Conservation (phyloP, 2,329 filamentous ascomycete genomes). For the Tolypocladium sp. region DNA sequence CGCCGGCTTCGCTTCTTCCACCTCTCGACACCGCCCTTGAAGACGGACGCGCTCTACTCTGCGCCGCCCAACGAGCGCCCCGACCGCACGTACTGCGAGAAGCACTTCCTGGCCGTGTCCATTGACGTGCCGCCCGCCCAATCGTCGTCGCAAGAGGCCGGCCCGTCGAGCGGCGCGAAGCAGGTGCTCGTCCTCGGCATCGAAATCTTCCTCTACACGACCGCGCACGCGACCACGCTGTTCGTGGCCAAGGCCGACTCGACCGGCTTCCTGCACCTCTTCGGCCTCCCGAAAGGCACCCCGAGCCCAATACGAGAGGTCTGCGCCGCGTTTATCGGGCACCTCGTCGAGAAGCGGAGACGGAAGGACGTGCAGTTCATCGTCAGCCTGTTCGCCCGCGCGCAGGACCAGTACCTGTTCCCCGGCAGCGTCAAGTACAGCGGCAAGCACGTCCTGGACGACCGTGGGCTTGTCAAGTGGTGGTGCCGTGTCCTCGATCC, state of each 20-base stretch:
- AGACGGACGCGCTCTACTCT: slow-evolving; percentile 68
- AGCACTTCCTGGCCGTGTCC: slow-evolving; percentile 58
- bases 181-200: slow-evolving; percentile 71
- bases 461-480: slow-evolving; percentile 85
- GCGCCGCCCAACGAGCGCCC: slow-evolving; percentile 62
- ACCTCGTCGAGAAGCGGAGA: slow-evolving; percentile 59
- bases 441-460: slow-evolving; percentile 85
- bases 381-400: slow-evolving; percentile 82
- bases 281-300: slow-evolving; percentile 52
- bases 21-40: slow-evolving; percentile 73
- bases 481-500: slow-evolving; percentile 87
- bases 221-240: slow-evolving; percentile 69
- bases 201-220: slow-evolving; percentile 82
- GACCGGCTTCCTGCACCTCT: slow-evolving; percentile 70
- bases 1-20: slow-evolving; percentile 66
- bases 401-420: slow-evolving; percentile 91
- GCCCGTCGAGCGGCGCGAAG: slow-evolving; percentile 8
- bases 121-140: slow-evolving; percentile 21
- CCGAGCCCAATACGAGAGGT: slow-evolving; percentile 68
- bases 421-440: slow-evolving; percentile 79
- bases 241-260: slow-evolving; percentile 98
- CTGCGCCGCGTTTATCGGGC: slow-evolving; percentile 65
- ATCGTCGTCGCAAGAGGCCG: background rate
- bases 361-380: slow-evolving; percentile 60
- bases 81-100: slow-evolving; percentile 78